Conservation (phyloP, 2,329 filamentous ascomycete species). For the Aspergillus floridensis region DNA sequence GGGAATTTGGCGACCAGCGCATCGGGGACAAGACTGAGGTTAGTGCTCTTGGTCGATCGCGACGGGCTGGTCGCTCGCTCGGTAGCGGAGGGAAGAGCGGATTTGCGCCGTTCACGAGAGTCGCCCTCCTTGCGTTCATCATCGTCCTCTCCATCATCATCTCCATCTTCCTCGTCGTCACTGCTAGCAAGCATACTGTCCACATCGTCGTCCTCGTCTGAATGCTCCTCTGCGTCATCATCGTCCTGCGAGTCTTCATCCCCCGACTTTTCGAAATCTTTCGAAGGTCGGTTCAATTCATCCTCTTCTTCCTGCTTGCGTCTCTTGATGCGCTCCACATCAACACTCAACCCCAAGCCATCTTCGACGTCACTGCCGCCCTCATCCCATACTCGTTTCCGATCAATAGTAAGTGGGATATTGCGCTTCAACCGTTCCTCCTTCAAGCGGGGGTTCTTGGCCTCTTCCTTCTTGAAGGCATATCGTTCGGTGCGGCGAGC, state of each 20-base stretch:
- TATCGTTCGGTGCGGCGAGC: constrained; percentile 74
- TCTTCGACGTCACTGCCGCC: constrained; percentile 54
- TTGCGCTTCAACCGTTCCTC: constrained; percentile 73
- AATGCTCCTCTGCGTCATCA: constrained; percentile 62
- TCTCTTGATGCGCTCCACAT: constrained; percentile 50
- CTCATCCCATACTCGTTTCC: constrained; percentile 88
- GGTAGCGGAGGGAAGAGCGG: constrained; percentile 36
- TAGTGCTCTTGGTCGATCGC: constrained; percentile 57
- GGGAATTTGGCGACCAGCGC: constrained; percentile 61
- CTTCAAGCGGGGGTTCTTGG: constrained; percentile 73
- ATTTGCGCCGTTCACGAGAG: constrained; percentile 35
- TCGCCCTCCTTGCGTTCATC: constrained; percentile 48
- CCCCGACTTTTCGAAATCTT: constrained; percentile 29
- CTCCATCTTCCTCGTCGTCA: constrained; percentile 51
- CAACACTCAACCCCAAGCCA: constrained; percentile 47
- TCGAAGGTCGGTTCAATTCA: constrained; percentile 35
- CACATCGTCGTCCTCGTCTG: constrained; percentile 59
- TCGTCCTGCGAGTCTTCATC: constrained; percentile 44
- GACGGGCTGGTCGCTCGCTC: constrained; percentile 55
- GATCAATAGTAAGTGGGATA: constrained; percentile 76
- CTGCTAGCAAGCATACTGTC: constrained; percentile 20
- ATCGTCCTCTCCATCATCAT: constrained; percentile 54
- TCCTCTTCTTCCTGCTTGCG: constrained; percentile 47
- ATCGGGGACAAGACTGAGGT: constrained; percentile 60
- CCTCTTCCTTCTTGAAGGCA: constrained; percentile 78